Percentiles rank a stretch among this genome's conserved stretches.
Conservation (phyloP, 2,329 filamentous ascomycete genomes). For the Ceratocystis diversiconidia region DNA sequence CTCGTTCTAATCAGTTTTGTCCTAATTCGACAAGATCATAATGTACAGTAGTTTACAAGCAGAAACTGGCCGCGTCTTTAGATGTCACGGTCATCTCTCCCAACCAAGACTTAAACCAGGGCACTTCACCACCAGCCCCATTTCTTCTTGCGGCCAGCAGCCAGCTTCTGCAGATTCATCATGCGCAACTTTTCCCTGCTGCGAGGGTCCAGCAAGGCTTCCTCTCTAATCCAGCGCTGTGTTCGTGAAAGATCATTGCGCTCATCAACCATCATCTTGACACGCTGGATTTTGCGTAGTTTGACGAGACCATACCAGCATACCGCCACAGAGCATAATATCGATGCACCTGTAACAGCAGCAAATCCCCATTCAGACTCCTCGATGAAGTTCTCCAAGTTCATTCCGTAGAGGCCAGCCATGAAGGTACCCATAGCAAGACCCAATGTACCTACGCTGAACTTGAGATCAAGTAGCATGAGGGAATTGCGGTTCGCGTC, state of each 20-base stretch:
- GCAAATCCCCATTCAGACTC: constrained; percentile 79
- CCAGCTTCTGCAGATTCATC: constrained; percentile 36
- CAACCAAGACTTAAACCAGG: neutral
- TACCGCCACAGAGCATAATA: constrained; percentile 59
- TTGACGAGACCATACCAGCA: constrained; percentile 74
- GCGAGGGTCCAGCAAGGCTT: constrained; percentile 38
- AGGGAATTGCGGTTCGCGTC: constrained; percentile 96
- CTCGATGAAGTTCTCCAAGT: constrained; percentile 96
- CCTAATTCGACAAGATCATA: neutral
- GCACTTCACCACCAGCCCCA: constrained; percentile 20
- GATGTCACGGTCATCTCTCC: neutral
- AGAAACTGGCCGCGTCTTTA: neutral
- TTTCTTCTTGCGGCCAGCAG: constrained; percentile 25
- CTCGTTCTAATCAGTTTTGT: neutral
- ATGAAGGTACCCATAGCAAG: constrained; percentile 88
- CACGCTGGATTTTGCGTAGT: constrained; percentile 70
- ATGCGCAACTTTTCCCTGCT: constrained; percentile 41
- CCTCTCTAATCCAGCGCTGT: constrained; percentile 33
- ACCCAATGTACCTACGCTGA: constrained; percentile 89
- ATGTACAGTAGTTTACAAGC: constrained; percentile 17
- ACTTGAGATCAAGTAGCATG: constrained; percentile 93
- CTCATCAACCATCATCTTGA: constrained; percentile 58
- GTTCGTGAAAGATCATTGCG: constrained; percentile 28
- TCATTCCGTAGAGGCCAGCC: constrained; percentile 99
- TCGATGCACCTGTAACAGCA: constrained; percentile 56